A percentile compares a stretch with the other conserved stretches of the same genome.
Conservation (phyloP, 495 filamentous ascomycete species). For the Penicillium steckii region DNA sequence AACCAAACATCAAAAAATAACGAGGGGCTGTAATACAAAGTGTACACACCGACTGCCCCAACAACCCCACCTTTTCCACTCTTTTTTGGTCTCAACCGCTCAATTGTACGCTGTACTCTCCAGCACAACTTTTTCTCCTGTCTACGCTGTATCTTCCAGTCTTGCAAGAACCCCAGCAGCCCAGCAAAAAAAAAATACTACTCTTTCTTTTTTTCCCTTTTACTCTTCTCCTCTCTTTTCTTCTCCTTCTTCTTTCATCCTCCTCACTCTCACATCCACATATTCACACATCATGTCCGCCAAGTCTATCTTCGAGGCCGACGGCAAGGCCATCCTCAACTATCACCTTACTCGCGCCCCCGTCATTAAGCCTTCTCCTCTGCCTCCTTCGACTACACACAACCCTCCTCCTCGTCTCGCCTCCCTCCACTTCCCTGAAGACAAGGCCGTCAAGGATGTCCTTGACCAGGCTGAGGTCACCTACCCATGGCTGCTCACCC, state of each 20-base stretch:
- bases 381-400: slow-evolving; percentile 81
- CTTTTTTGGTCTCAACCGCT: slow-evolving; percentile 20
- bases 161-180: slow-evolving; percentile 1
- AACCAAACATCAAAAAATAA: no score
- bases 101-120: slow-evolving; percentile 38
- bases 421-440: slow-evolving; percentile 89
- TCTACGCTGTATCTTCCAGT: slow-evolving; percentile 26
- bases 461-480: slow-evolving; percentile 93
- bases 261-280: slow-evolving; percentile 15
- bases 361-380: slow-evolving; percentile 96
- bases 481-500: slow-evolving; percentile 87
- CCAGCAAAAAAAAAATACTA: background rate
- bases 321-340: slow-evolving; percentile 99
- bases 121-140: slow-evolving; percentile 30
- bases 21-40: no score
- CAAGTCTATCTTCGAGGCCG: slow-evolving; percentile 97
- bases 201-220: background rate
- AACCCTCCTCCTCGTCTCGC: slow-evolving; percentile 90
- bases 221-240: slow-evolving; percentile 8
- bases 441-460: slow-evolving; percentile 74
- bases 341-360: slow-evolving; percentile 99
- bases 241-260: slow-evolving; percentile 13
- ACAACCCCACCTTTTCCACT: slow-evolving; percentile 3
- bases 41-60: slow-evolving; percentile 4
- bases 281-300: slow-evolving; percentile 75